Evolutionary conservation across 2,329 filamentous ascomycete species (phyloP).

Genomic region (Penicillium sp.): DNA sequence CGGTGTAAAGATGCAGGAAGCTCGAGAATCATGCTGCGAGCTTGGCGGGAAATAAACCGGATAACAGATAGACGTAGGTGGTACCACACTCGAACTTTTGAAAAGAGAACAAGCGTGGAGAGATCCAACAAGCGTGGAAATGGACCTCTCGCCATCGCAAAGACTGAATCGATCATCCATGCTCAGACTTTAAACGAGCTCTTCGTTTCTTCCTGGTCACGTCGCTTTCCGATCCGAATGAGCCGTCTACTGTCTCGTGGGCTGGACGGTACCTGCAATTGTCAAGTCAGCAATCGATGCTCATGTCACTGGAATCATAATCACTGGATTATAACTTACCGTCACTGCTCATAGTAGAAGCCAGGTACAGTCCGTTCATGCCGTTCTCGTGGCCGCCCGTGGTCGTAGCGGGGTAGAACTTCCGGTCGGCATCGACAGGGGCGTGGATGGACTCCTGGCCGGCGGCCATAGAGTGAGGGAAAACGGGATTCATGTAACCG

Average conservation of each 20-base stretch:
- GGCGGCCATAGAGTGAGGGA: slow-evolving; percentile 61
- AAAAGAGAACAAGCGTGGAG: no score
- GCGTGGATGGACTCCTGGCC: slow-evolving; percentile 65
- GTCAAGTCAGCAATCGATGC: neutral
- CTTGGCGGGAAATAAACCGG: neutral
- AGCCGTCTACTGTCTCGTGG: slow-evolving; percentile 56
- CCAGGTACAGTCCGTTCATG: slow-evolving; percentile 46
- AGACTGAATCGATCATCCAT: neutral
- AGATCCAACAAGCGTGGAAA: neutral
- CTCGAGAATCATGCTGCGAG: neutral
- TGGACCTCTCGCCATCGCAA: neutral
- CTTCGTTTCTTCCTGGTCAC: slow-evolving; percentile 55
- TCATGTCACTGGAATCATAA: no score
- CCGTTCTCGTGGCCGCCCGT: slow-evolving; percentile 40
- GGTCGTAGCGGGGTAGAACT: slow-evolving; percentile 49
- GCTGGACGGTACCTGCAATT: slow-evolving; percentile 50
- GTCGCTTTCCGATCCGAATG: slow-evolving; percentile 32
- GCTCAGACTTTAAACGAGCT: neutral
- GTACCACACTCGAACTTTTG: neutral
- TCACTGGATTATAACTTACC: slow-evolving; percentile 29
- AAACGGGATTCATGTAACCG: slow-evolving; percentile 58
- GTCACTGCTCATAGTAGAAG: slow-evolving; percentile 46
- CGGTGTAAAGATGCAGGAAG: neutral
- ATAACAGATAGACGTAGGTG: neutral
- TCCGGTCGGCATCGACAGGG: slow-evolving; percentile 55